phyloP scores from a whole-genome alignment of 2,329 filamentous ascomycete genomes.

The Alternaria angustiovoidea region DNA sequence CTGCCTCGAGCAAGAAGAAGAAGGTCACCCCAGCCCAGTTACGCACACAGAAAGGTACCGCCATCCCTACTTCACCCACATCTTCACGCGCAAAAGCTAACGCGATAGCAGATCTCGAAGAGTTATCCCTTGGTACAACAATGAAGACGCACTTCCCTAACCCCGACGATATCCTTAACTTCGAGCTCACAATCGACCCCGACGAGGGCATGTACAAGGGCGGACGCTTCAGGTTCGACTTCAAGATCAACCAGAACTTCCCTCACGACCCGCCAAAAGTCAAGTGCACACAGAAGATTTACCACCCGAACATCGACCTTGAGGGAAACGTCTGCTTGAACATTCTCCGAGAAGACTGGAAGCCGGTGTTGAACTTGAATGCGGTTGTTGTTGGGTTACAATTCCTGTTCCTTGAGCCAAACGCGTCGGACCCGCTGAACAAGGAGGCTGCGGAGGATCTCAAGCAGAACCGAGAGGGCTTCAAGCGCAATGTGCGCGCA shows the following conservation, averaged over 20 bases:
- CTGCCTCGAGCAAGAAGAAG: slow-evolving; percentile 87
- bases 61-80: neutral
- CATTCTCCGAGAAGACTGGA: slow-evolving; percentile 98
- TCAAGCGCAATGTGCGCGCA: slow-evolving; percentile 87
- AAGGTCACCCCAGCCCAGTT: slow-evolving; percentile 97
- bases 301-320: slow-evolving; percentile 98
- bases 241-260: slow-evolving; percentile 92
- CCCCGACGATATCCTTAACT: slow-evolving; percentile 86
- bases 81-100: slow-evolving; percentile 16
- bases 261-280: slow-evolving; percentile 98
- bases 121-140: slow-evolving; percentile 78
- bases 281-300: slow-evolving; percentile 96
- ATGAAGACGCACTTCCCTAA: slow-evolving; percentile 85
- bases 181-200: slow-evolving; percentile 80
- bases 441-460: slow-evolving; percentile 97
- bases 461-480: slow-evolving; percentile 81
- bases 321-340: slow-evolving; percentile 98
- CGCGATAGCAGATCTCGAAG: slow-evolving; percentile 71
- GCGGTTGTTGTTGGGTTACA: slow-evolving; percentile 94
- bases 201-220: slow-evolving; percentile 91
- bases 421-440: slow-evolving; percentile 96
- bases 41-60: slow-evolving; percentile 89
- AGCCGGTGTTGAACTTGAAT: slow-evolving; percentile 95
- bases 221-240: slow-evolving; percentile 87
- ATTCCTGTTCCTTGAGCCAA: slow-evolving; percentile 98